Conservation (phyloP, 176 grass and related monocot species). For the Paspalum notatum region DNA sequence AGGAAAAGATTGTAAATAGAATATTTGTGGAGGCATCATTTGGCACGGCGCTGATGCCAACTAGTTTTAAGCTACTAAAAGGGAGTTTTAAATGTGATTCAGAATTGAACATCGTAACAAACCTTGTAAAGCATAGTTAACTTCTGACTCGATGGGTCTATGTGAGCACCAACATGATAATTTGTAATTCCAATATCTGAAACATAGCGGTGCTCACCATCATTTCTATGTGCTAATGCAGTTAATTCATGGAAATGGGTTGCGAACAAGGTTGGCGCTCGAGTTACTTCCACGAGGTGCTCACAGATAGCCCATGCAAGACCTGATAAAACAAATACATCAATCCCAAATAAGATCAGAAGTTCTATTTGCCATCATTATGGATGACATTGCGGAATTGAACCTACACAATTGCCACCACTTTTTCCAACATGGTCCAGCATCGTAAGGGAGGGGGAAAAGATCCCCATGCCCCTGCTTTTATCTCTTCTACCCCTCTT, state of each 20-base stretch:
- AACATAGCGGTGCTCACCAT: slow-evolving; percentile 40
- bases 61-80: not conserved
- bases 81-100: not conserved
- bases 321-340: slow-evolving; percentile 51
- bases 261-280: slow-evolving; percentile 89
- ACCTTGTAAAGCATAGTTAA: slow-evolving; percentile 99
- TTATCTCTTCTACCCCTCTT: too few species aligned
- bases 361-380: not conserved
- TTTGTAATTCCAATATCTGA: slow-evolving; percentile 74
- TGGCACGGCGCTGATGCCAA: slow-evolving; percentile 33
- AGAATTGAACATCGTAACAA: slow-evolving; percentile 22
- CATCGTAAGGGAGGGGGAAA: too few species aligned
- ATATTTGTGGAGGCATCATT: slow-evolving; percentile 22
- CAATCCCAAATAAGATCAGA: slow-evolving; percentile 31
- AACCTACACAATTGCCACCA: too few species aligned
- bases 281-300: slow-evolving; percentile 92
- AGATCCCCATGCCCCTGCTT: too few species aligned
- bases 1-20: slow-evolving; percentile 7
- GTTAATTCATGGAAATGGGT: slow-evolving; percentile 99
- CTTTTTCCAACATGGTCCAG: too few species aligned
- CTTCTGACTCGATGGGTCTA: slow-evolving; percentile 87
- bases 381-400: too few species aligned
- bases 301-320: slow-evolving; percentile 99
- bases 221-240: slow-evolving; percentile 68
- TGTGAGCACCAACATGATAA: slow-evolving; percentile 99